Evolutionary conservation across 2,329 filamentous ascomycete species (phyloP), one percentile per base, ranked within the genome.

Genomic region (Arthrocladium fulminans): DNA sequence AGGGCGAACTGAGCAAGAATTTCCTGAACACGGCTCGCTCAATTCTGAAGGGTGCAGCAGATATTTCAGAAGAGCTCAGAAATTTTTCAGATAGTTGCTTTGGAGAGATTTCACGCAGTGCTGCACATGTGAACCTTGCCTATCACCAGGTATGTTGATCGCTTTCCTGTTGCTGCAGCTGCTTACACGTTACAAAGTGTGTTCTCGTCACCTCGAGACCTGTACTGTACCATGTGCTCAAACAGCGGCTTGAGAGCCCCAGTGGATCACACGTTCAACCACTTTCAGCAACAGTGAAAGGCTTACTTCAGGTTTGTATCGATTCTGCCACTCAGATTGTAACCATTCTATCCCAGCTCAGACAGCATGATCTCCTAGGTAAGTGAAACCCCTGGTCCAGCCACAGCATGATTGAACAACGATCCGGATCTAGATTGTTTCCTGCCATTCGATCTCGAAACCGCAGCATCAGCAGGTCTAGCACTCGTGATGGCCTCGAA

Each of bases 301-400:
- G 61, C 25, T 51, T 72, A 45, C 56, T 71, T 3, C 63, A 65
- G 45, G 67, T 71, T 59, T 69, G 68, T 45, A 57, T 70, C 22
- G 69, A 72, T 23, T 70, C 69, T 2, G 63, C 68, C 2, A 64
- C 67, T 24, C 67, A 72, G 38, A 69, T 70, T 12, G 51, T 72
- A 19, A 60, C 53, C 20, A 67, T 75, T 20, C 65, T 75, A 1
- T 62, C 63, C 47, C 66, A 63, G 32, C 59, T 75, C 20, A 66
- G 70, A 54, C 61, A 63, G 10, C 71, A 76, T 53, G 68, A 67
- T 3, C 63, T 75, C 13, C 61, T 75, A 2, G 72, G 73, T 75
- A 29, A 3, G 19, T 34, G 46, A 37, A 54, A 5, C 2, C n/a
- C n/a, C n/a, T n/a, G n/a, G n/a, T n/a, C n/a, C n/a, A n/a, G n/a